These are phyloP conservation scores for Ustilago hordei DNA, from an alignment of 1,284 basidiomycete species.

Conservation along the genomic window DNA sequence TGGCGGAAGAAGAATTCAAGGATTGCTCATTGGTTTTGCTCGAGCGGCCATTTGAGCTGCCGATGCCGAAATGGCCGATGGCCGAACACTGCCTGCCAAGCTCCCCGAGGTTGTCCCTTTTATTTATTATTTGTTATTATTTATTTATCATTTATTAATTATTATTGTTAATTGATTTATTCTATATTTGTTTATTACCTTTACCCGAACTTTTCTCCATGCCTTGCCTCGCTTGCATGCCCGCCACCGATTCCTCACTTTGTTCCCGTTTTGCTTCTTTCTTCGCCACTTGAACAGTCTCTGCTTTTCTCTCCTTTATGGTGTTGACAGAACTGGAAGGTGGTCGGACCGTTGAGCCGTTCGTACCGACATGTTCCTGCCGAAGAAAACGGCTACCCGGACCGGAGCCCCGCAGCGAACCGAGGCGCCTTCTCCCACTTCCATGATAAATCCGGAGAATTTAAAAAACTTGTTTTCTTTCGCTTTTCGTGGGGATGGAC, in stretches of 20 bases:
- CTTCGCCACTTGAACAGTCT: background rate
- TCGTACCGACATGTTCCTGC: background rate
- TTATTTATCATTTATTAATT: too few species aligned
- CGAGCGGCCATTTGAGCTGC: background rate
- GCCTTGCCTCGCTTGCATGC: background rate
- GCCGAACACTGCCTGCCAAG: background rate
- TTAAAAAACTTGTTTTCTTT: background rate
- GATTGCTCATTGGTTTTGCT: background rate
- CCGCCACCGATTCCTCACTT: background rate
- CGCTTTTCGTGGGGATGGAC: conserved; percentile 10
- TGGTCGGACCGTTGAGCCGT: background rate
- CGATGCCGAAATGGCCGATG: background rate
- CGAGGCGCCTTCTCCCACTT: background rate
- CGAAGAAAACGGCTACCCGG: background rate
- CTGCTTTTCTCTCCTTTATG: conserved; percentile 1
- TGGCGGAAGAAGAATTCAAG: background rate
- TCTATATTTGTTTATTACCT: background rate
- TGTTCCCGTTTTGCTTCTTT: background rate
- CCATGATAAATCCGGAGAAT: background rate
- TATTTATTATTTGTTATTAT: too few species aligned
- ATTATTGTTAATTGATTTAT: too few species aligned
- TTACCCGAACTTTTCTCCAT: background rate
- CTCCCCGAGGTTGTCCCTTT: too few species aligned
- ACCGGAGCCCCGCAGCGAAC: background rate
- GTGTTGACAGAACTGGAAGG: background rate